Conservation (phyloP, 2,329 filamentous ascomycete species). For the Pyrenochaeta sp. region DNA sequence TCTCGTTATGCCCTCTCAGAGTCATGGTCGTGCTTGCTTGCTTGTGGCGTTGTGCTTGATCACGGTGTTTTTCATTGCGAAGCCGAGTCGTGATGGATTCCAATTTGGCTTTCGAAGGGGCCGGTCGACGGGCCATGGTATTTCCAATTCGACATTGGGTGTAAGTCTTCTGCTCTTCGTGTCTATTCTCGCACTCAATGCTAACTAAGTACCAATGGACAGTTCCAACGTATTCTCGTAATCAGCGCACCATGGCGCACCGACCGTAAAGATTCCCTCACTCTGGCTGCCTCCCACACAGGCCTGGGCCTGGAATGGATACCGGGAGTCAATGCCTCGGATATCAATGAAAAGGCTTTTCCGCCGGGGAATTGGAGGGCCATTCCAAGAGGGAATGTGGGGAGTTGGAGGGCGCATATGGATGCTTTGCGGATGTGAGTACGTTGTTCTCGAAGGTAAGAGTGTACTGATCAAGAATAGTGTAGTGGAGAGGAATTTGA, state of each 20-base stretch:
- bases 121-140: slow-evolving; percentile 3
- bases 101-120: not conserved
- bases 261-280: slow-evolving; percentile 61
- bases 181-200: not conserved
- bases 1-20: slow-evolving; percentile 22
- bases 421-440: slow-evolving; percentile 30
- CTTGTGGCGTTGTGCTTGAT: slow-evolving; percentile 11
- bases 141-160: slow-evolving; percentile 29
- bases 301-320: slow-evolving; percentile 57
- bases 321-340: slow-evolving; percentile 53
- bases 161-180: slow-evolving; percentile 12
- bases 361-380: slow-evolving; percentile 41
- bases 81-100: not conserved
- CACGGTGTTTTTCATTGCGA: slow-evolving; percentile 17
- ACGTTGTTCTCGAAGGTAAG: not conserved
- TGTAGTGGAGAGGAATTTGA: slow-evolving; percentile 28
- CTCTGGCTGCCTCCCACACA: slow-evolving; percentile 56
- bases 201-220: not conserved
- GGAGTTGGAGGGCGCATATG: slow-evolving; percentile 38
- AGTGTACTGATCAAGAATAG: slow-evolving; percentile 12
- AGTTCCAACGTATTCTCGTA: slow-evolving; percentile 63
- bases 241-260: slow-evolving; percentile 60
- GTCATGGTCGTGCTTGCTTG: slow-evolving; percentile 18
- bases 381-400: slow-evolving; percentile 23
- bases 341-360: slow-evolving; percentile 42